Evolutionary conservation across 225 moss, liverwort and hornwort species (phyloP).

Genomic region (Asterella californica): DNA sequence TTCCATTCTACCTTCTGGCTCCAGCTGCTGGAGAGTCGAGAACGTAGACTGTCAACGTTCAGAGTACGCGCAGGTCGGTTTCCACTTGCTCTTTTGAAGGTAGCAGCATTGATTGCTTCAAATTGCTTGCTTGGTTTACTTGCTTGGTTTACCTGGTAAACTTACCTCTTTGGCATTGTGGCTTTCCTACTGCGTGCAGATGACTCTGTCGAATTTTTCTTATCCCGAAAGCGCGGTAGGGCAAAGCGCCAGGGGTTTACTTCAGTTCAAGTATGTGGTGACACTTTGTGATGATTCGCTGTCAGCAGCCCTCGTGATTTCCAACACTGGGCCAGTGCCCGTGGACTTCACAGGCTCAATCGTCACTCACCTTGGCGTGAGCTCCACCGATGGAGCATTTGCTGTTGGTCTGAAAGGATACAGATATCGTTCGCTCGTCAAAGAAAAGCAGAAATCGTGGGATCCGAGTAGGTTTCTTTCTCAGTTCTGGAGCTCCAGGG

Average conservation of each 20-base stretch:
- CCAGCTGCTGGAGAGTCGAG: conserved; percentile 62
- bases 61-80: conserved; percentile 62
- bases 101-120: not conserved
- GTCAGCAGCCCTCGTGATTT: conserved; percentile 60
- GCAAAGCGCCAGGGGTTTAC: not conserved
- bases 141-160: not conserved
- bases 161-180: not conserved
- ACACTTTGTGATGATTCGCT: conserved; percentile 54
- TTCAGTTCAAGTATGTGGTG: conserved; percentile 67
- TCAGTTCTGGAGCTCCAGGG: conserved; percentile 22
- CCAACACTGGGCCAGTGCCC: conserved; percentile 46
- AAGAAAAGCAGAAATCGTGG: conserved; percentile 4
- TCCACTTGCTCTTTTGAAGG: not conserved
- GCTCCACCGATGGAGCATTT: conserved; percentile 52
- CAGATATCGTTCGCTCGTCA: conserved; percentile 30
- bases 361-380: conserved; percentile 54
- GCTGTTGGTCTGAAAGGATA: conserved; percentile 58
- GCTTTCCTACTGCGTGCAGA: conserved; percentile 29
- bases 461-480: conserved; percentile 13
- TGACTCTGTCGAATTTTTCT: conserved; percentile 41
- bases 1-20: conserved; percentile 29
- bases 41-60: conserved; percentile 48
- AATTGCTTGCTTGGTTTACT: not conserved
- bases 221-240: conserved; percentile 1
- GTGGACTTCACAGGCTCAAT: conserved; percentile 62